Conservation (phyloP, 2,329 filamentous ascomycete genomes). For the Venturia asperata region DNA sequence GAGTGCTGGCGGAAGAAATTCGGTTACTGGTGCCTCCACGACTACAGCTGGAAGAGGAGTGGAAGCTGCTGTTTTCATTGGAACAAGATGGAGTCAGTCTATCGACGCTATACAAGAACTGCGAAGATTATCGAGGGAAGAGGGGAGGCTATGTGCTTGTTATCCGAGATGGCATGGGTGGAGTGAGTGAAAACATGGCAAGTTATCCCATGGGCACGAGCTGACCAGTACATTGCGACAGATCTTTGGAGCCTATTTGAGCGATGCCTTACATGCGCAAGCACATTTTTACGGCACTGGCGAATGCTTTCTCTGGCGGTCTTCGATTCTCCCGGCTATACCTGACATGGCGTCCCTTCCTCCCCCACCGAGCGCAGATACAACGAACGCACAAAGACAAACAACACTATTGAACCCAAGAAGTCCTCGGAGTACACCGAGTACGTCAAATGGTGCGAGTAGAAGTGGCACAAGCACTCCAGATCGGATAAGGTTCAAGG, state of each 20-base stretch:
- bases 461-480: constrained; percentile 49
- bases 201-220: neutral
- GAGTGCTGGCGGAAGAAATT: constrained; percentile 82
- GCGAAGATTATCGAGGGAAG: constrained; percentile 57
- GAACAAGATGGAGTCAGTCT: constrained; percentile 88
- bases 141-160: constrained; percentile 86
- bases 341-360: constrained; percentile 49
- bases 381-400: constrained; percentile 53
- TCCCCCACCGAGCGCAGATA: constrained; percentile 62
- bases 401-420: constrained; percentile 45
- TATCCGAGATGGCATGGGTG: constrained; percentile 67
- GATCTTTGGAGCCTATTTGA: constrained; percentile 89
- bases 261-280: constrained; percentile 73
- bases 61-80: constrained; percentile 80
- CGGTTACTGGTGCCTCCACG: constrained; percentile 79
- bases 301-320: constrained; percentile 89
- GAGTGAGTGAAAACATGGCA: constrained; percentile 46
- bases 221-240: constrained; percentile 22
- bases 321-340: constrained; percentile 54
- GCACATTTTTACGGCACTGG: constrained; percentile 91
- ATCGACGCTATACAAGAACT: constrained; percentile 76
- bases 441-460: constrained; percentile 28
- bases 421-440: constrained; percentile 15
- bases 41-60: constrained; percentile 78
- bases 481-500: constrained; percentile 86